Evolutionary conservation across 2,329 filamentous ascomycete species (phyloP), one percentile per base, ranked within the genome.

Genomic region (Claviceps arundinis): DNA sequence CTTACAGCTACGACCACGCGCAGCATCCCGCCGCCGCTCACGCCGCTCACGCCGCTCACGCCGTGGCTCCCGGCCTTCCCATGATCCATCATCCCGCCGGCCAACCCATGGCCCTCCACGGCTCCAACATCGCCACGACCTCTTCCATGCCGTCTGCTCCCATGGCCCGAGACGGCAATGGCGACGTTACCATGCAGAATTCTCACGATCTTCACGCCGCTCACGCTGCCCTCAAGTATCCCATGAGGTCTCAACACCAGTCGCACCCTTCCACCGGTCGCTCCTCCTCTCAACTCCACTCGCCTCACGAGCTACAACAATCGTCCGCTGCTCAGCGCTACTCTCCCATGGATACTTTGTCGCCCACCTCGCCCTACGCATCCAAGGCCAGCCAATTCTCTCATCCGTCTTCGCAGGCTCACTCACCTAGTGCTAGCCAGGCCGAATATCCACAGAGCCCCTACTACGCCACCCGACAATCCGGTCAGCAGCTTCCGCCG

Each of bases 331-430:
- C 89, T 54, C 87, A 94, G 67, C 82, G 90, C 64, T 97, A 97
- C 70, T 97, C 91, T 47, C 93, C 91, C 57, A 96, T 96, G 90
- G 91, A 95, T 66, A 80, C 82, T 16, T 73, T 94, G 55, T 89
- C 89, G 55, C 87, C 89, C 42, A 81, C 84, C 37, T 85, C 87
- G 52, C 83, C 89, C 37, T 94, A 94, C 70, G 78, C 80, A 46
- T 64, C 76, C 71, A 70, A 86, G 73, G 65, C 80, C 74, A 76
- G 68, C 64, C 71, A 85, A 72, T 73, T 75, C 66, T 60, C 73
- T 59, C 68, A 72, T 65, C 68, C 76, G 59, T 67, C 77, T 60
- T 64, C 72, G 60, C 74, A 78, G 59, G 81, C 87, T 55, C 86
- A 90, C 65, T 96, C 90, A 56, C 91, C 91, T 42, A 86, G 83